These are phyloP conservation scores for Thelonectria discophora DNA, from an alignment of 2,329 filamentous ascomycete species.

Conservation along the genomic window DNA sequence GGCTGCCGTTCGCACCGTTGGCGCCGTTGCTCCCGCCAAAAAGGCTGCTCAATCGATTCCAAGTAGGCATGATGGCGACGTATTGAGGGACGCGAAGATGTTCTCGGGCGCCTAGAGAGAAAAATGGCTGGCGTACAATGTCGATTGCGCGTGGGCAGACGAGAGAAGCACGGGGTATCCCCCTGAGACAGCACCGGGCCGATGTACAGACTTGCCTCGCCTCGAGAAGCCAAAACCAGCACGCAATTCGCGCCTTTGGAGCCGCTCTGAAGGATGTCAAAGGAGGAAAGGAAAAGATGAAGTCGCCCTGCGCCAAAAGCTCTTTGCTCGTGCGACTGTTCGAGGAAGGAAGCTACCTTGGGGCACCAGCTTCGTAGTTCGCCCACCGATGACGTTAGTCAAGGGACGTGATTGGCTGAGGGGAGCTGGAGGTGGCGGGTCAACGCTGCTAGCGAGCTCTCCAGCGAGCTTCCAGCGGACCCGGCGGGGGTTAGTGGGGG, in stretches of 20 bases:
- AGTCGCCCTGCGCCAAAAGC: background rate
- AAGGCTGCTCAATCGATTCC: conserved; percentile 45
- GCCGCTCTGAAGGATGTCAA: background rate
- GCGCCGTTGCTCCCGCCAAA: conserved; percentile 37
- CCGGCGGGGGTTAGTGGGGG: background rate
- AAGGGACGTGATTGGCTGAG: conserved; percentile 2
- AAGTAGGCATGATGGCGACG: conserved; percentile 35
- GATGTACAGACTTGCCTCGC: background rate
- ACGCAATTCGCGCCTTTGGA: background rate
- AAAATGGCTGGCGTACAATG: background rate
- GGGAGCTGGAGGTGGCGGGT: background rate
- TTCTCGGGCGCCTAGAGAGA: background rate
- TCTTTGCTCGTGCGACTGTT: conserved; percentile 10
- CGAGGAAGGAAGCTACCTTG: conserved; percentile 10
- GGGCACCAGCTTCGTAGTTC: conserved; percentile 1
- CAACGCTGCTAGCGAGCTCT: background rate
- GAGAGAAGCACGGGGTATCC: background rate
- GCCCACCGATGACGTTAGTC: conserved; percentile 13
- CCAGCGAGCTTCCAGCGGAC: background rate
- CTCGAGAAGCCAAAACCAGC: background rate
- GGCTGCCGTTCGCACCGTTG: conserved; percentile 34
- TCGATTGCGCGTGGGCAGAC: background rate
- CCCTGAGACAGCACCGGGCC: background rate
- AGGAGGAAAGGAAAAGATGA: background rate
- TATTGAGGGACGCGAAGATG: background rate